These are phyloP conservation scores for Pontederia crassipes DNA, from an alignment of 176 grass and related monocot genomes.

Conservation along the genomic window DNA sequence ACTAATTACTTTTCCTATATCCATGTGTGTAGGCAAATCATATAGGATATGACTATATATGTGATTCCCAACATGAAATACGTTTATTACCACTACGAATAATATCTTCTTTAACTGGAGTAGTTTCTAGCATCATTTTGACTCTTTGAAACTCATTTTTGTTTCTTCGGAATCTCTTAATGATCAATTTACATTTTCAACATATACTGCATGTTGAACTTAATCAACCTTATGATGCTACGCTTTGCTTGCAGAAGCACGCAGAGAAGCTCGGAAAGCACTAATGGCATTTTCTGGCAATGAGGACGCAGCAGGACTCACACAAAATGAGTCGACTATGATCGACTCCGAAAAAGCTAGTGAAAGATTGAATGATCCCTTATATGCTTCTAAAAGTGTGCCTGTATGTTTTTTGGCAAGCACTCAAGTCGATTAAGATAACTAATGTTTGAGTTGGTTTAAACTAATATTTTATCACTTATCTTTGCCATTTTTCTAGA, in stretches of 20 bases:
- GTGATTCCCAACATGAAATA: too few species aligned
- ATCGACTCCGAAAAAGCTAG: conserved; percentile 36
- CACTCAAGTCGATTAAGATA: neutral
- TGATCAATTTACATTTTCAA: neutral
- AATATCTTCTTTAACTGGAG: too few species aligned
- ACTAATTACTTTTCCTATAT: neutral
- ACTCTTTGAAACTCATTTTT: neutral
- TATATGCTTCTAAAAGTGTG: conserved; percentile 40
- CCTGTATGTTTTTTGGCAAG: conserved; percentile 46
- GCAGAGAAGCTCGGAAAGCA: conserved; percentile 87
- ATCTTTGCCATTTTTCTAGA: conserved; percentile 35
- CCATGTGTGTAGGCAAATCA: too few species aligned
- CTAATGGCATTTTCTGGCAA: conserved; percentile 68
- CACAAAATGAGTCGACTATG: conserved; percentile 27
- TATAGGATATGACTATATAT: too few species aligned
- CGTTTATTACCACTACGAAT: neutral
- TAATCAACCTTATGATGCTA: conserved; percentile 8
- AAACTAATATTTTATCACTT: conserved; percentile 3
- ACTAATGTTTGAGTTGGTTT: too few species aligned
- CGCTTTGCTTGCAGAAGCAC: conserved; percentile 44
- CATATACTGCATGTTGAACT: too few species aligned
- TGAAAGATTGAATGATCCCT: conserved; percentile 21
- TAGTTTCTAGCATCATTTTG: too few species aligned
- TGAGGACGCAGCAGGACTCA: conserved; percentile 28
- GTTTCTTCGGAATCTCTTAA: conserved; percentile 1